phyloP scores from a whole-genome alignment of 108 stramenopile species.

The Cyclostephanos tholiformis region DNA sequence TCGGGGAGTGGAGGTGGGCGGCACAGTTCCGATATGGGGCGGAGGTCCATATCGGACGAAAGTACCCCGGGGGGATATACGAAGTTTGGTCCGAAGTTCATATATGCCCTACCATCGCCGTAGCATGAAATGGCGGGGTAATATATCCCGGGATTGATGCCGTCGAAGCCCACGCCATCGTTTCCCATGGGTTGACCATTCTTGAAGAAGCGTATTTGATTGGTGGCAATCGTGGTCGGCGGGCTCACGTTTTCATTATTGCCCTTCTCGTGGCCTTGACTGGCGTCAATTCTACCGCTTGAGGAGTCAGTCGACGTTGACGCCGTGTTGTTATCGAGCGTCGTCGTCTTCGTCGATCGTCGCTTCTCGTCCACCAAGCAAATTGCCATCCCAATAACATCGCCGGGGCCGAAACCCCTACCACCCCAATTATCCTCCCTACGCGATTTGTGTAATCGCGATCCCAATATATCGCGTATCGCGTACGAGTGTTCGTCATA shows the following conservation, averaged over 20 bases:
- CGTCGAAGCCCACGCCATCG: constrained; percentile 66
- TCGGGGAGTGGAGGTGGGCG: constrained; percentile 59
- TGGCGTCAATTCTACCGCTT: background rate
- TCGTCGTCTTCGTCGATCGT: constrained; percentile 1
- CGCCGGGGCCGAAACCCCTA: constrained; percentile 75
- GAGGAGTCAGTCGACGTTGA: background rate
- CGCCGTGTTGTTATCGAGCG: background rate
- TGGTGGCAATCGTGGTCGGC: constrained; percentile 21
- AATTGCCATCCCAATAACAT: constrained; percentile 93
- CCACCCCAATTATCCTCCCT: constrained; percentile 87
- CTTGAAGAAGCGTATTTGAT: constrained; percentile 89
- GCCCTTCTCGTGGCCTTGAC: background rate
- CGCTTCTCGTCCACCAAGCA: constrained; percentile 42
- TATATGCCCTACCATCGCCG: constrained; percentile 64
- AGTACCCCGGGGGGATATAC: constrained; percentile 65
- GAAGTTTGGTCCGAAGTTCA: constrained; percentile 88
- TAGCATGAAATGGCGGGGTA: constrained; percentile 86
- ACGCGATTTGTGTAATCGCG: constrained; percentile 63
- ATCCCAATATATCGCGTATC: constrained; percentile 85
- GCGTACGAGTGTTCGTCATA: constrained; percentile 94
- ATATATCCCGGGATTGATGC: constrained; percentile 67
- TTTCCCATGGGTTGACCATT: constrained; percentile 87
- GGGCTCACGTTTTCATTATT: background rate
- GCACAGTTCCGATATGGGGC: constrained; percentile 64
- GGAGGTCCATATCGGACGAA: constrained; percentile 42